Evolutionary conservation across 202 grass and related monocot genomes (phyloP), one percentile per base, ranked within the genome.

Genomic region (Bolboschoenoplectus hybrid): DNA sequence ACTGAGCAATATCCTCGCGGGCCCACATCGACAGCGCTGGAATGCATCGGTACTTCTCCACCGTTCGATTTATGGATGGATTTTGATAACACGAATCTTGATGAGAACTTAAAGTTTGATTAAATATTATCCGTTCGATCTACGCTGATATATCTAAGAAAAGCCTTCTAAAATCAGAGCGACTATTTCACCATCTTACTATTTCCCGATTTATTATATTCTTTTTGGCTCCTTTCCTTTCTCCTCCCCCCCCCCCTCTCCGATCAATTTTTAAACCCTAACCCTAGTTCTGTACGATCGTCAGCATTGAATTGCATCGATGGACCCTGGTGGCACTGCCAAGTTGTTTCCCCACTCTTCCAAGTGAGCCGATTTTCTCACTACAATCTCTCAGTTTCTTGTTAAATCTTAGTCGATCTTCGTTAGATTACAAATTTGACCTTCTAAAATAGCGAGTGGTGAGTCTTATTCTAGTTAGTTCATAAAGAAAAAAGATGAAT

Each of bases 301-400:
- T 73, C 69, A 47, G 1, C 69, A 73, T 49, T 73, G 69, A 26
- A 49, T 73, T 73, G 17, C 68, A 72, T 72, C 69, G 3, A 73
- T 73, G 41, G 69, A 73, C 7, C 69, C 69, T 20, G n/a, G 44
- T 49, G 69, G 43, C 69, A 73, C 69, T 44, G 43, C 69, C 69
- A 49, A 49, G 1, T 20, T 46, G 69, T 49, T 73, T 47, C 44
- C 69, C 43, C 44, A 26, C n/a, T 73, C 69, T 41, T 73, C 69
- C 69, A 41, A 47, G 69, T 73, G 36, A 47, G 69, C 8, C 69
- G 69, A 73, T 49, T 73, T 44, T 73, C 69, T 73, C 69, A 47
- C 17, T 17, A 46, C 39, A 20, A 72, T 44, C 43, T 72, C 68
- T 72, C 43, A 10, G 13, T 7, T 68, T 41, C 41, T 72, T n/a